Base-by-base conservation (phyloP, 768 basidiomycete species). In the Phaeotremella skinneri region DNA sequence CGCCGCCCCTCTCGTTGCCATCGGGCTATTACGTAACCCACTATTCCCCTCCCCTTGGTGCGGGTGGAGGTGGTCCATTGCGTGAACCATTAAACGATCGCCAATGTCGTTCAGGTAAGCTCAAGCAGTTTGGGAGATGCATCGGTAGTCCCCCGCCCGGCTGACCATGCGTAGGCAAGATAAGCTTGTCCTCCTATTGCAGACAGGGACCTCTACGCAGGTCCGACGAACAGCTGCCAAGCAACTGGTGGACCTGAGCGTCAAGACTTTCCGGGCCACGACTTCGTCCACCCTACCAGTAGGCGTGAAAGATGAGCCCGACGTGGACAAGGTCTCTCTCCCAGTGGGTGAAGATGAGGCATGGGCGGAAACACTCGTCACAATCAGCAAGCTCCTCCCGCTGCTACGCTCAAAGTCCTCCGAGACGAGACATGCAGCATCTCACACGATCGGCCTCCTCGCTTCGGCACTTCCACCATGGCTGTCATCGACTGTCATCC, bases 161-260 rank as follows among this genome's bases (percentile, higher is more conserved):
- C 9, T 13, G 49, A 13, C 25, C 21, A 43, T 7, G 26, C 9
- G 5, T 55, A 94, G 93, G 81, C 86, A 97, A 81, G 96, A 98
- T 83, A 87, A 96, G 78, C 88, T 99, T 80, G 86, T 99, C 76
- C 83, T 90, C 70, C 83, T 99, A 45, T 85, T 99, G 62, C 93
- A 97, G 77, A 92, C 91, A 34, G 96, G 96, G 45, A 93, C 94
- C 13, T 91, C 91, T 2, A 79, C 83, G 41, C 87, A 88, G 50
- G 87, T 99, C 65, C 85, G 93, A 73, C 85, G 85, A 62, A 96
- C 96, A n/a, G 94, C 96, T 0, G 93, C 93, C 3, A 92, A 91
- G 70, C 96, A 99, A 76, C 82, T 99, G 45, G 92, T 92, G 0
- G 90, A 93, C 63, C 81, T 99, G 52, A 91, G 91, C 0, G 87